Evolutionary conservation across 1,284 basidiomycete species (phyloP), one percentile per base, ranked within the genome.

Genomic region (Sporisorium iseilematis-ciliati): DNA sequence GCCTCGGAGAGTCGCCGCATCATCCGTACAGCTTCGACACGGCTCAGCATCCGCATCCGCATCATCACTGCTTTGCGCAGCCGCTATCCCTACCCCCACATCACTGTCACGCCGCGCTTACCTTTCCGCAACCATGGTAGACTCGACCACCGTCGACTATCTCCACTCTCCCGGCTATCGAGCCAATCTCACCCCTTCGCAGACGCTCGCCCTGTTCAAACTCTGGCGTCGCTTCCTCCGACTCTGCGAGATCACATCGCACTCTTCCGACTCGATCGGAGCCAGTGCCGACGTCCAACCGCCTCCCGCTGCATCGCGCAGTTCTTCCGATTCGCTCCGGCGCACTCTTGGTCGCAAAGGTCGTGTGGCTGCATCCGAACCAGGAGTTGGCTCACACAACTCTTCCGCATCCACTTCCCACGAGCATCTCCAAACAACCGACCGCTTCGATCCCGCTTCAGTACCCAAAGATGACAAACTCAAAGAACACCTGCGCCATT

Each of bases 201-300:
- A 82, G 69, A 77, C 76, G 12, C 45, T 75, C 4, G 77, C 77
- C 20, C 76, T 82, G 35, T 79, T 81, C 49, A 68, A 73, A 49
- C 76, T 82, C n/a, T 82, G 79, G 81, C 65, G 71, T 35, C 71
- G 81, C 61, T 81, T 81, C 58, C 67, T 82, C 33, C 75, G 78
- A 35, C 68, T 81, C 6, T 82, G 81, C 50, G 65, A 82, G 57
- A 69, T 61, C 43, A 54, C 74, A 3, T 61, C 57, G 3, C 65
- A 64, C 26, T 71, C 73, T 26, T 64, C 73, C 52, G 65, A 73
- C 38, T 71, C 73, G 51, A 65, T 69, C 65, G 69, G 53, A 16
- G 57, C 61, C 26, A 55, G 52, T n/a, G 20, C 54, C 56, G 46
- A 57, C 26, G 7, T 60, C 16, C 61, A 57, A 23, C 57, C 42